phyloP scores from a whole-genome alignment of 345 rosid species.

The Ceriops zippeliana region DNA sequence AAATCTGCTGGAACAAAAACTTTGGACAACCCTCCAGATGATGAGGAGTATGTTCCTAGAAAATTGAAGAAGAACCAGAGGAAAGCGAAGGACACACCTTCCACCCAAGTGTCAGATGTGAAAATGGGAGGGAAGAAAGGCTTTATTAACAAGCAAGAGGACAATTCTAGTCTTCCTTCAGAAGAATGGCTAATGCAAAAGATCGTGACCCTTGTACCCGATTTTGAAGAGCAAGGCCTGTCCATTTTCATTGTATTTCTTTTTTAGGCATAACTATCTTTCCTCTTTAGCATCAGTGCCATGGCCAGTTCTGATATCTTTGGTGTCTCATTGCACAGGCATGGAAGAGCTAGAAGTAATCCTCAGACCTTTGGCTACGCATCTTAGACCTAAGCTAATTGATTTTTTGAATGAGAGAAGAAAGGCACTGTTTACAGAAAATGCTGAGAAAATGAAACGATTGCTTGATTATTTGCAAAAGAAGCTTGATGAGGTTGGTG shows the following conservation, averaged over 20 bases:
- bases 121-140: slow-evolving; percentile 71
- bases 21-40: slow-evolving; percentile 52
- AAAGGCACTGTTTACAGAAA: slow-evolving; percentile 79
- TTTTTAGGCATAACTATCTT: slow-evolving; percentile 3
- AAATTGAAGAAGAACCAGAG: slow-evolving; percentile 87
- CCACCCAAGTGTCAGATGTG: slow-evolving; percentile 46
- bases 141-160: slow-evolving; percentile 49
- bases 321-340: slow-evolving; percentile 44
- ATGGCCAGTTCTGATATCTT: slow-evolving; percentile 10
- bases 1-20: slow-evolving; percentile 58
- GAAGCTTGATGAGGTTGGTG: slow-evolving; percentile 83
- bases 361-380: slow-evolving; percentile 55
- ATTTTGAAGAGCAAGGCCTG: slow-evolving; percentile 85
- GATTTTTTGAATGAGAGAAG: slow-evolving; percentile 69
- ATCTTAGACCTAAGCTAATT: slow-evolving; percentile 83
- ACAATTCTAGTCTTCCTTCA: slow-evolving; percentile 54
- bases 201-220: slow-evolving; percentile 54
- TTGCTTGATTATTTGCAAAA: slow-evolving; percentile 82
- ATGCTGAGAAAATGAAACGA: slow-evolving; percentile 69
- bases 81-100: slow-evolving; percentile 67
- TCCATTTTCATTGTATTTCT: slow-evolving; percentile 3
- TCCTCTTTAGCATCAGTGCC: slow-evolving; percentile 5
- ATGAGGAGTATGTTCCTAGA: slow-evolving; percentile 52
- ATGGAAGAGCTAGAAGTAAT: slow-evolving; percentile 52
- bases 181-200: slow-evolving; percentile 75